Evolutionary conservation across 2,329 filamentous ascomycete genomes (phyloP), one percentile per base, ranked within the genome.

Genomic region (Pseudogymnoascus sp.): DNA sequence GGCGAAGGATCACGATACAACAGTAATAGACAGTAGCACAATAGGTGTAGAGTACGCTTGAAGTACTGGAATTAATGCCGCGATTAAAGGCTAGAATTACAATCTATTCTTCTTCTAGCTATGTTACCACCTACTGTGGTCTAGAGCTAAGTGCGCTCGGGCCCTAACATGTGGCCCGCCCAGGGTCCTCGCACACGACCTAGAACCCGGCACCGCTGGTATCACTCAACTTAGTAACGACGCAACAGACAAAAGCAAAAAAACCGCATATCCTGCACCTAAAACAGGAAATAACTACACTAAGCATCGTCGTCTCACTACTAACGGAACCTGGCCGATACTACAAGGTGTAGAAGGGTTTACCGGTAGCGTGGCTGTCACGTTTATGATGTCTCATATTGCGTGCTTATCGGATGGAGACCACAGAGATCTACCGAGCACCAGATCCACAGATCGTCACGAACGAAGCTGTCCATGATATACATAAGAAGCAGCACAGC

Each of bases 301-400:
- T 48, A 29, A 15, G 13, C 3, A 18, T 55, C n/a, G 3, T 18
- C n/a, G n/a, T 55, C 9, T 18, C 29, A 33, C 29, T 55, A 5
- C 5, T 9, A 33, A 33, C 31, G n/a, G 15, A 55, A 55, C n/a
- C n/a, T 29, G n/a, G 45, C 27, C 29, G 29, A 33, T 55, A n/a
- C 33, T 55, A 8, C 48, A 33, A 4, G 29, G 48, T 7, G n/a
- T 27, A 33, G 27, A 33, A 31, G n/a, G 29, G 21, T n/a, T 55
- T 33, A 18, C 18, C 29, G 48, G 48, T 9, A 55, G 3, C 48
- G 27, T 55, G 48, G 48, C n/a, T 55, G 48, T 55, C 48, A 55
- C 48, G 48, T 55, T 55, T 33, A 55, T 33, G 9, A 18, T 55
- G 48, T 55, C 48, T 55, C 48, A 55, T 55, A 55, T 55, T 55